Evolutionary conservation across 2,329 filamentous ascomycete species (phyloP), one percentile per base, ranked within the genome.

Genomic region (Fusarium metavorans): DNA sequence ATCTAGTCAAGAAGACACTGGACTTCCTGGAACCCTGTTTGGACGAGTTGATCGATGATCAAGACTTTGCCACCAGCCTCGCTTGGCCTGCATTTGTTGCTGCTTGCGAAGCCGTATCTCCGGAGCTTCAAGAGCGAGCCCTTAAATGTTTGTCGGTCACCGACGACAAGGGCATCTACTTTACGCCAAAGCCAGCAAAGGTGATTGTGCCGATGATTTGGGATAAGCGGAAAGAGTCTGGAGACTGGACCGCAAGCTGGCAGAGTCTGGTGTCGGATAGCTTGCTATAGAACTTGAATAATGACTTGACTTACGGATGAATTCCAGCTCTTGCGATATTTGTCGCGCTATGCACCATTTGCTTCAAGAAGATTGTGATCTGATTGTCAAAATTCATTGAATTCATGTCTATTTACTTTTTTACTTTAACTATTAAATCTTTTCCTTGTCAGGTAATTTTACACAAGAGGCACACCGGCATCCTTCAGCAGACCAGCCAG

Each of bases 61-160:
- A 83, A 50, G 80, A 83, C 35, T 82, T 84, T 41, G 79, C 83
- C 0, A 80, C 82, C 0, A 82, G 81, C 6, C 78, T 86, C 7
- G 80, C 83, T 0, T 87, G 85, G 85, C 81, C 84, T 2, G 83
- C 81, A 3, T 86, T 86, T 64, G 83, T 87, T 20, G 83, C 84
- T 1, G 83, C 82, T 0, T 86, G 83, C 58, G 84, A 86, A 63
- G 85, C 85, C 2, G 79, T 82, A 3, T 79, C 81, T 30, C 75
- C 81, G 0, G 80, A 80, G 7, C 72, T 85, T 2, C 83, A 84
- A 54, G 78, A 80, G 4, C 68, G 73, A 27, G 74, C 76, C 0
- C 59, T 79, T 3, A 67, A 67, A 7, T 80, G 77, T 8, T 35
- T 83, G 18, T 64, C 65, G 0, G 62, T 73, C 0, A 79, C 80